Percentiles rank a stretch among this genome's conserved stretches.
These are phyloP conservation scores for Tolypocladium paradoxum DNA, from an alignment of 2,329 filamentous ascomycete species.

Conservation along the genomic window DNA sequence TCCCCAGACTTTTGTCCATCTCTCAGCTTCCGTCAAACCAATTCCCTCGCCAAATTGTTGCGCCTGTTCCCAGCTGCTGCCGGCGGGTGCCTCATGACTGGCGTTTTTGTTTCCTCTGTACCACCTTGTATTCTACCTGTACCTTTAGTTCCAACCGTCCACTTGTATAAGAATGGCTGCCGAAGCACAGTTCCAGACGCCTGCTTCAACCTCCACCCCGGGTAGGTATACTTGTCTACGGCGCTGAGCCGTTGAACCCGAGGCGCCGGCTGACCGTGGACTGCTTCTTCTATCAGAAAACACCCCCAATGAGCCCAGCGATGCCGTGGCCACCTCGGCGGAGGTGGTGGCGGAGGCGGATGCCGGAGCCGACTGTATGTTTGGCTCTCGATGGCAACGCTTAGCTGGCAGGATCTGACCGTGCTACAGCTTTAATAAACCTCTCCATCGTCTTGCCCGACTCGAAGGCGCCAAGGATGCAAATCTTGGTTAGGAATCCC, in stretches of 20 bases:
- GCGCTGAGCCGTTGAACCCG: background rate
- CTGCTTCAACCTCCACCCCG: constrained; percentile 13
- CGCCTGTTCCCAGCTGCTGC: constrained; percentile 12
- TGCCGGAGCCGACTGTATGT: constrained; percentile 22
- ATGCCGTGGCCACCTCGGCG: constrained; percentile 11
- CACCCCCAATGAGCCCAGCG: constrained; percentile 14
- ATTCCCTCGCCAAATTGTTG: constrained; percentile 2
- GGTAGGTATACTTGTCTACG: constrained; percentile 4
- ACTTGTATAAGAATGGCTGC: constrained; percentile 19
- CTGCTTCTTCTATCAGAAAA: constrained; percentile 2
- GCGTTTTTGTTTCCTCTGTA: constrained; percentile 9
- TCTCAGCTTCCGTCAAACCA: constrained; percentile 9
- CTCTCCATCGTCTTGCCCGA: constrained; percentile 75
- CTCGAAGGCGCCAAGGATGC: constrained; percentile 59
- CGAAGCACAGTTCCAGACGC: constrained; percentile 10
- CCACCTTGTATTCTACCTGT: constrained; percentile 7
- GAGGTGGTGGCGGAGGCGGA: constrained; percentile 20
- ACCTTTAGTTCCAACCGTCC: constrained; percentile 3
- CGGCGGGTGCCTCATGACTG: constrained; percentile 17
- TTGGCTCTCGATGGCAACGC: background rate
- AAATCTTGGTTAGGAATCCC: constrained; percentile 60
- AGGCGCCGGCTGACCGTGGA: constrained; percentile 1
- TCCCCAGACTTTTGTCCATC: constrained; percentile 9
- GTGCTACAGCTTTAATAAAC: constrained; percentile 37
- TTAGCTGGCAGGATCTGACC: background rate